Conservation (phyloP, 75 land plant species). For the Pseudotsuga menziesii region DNA sequence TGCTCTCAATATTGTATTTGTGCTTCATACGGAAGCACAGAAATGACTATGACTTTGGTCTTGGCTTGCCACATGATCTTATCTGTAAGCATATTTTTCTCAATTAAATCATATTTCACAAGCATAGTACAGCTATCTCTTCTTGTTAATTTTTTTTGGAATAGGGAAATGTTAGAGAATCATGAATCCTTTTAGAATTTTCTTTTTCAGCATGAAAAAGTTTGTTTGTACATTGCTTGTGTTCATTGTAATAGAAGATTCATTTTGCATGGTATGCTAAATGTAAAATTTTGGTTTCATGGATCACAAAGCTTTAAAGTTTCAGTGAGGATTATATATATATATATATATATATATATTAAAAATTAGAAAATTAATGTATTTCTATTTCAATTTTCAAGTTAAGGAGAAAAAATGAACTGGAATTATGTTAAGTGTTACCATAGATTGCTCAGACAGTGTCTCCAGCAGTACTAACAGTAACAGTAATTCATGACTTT, state of each 20-base stretch:
- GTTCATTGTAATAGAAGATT: too few relatives aligned
- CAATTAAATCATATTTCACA: neutral
- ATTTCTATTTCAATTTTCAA: too few relatives aligned
- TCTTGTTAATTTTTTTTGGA: neutral
- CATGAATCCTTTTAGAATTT: neutral
- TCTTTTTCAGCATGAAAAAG: neutral
- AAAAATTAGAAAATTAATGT: too few relatives aligned
- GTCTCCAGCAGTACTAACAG: too few relatives aligned
- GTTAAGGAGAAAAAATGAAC: too few relatives aligned
- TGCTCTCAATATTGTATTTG: constrained; percentile 36
- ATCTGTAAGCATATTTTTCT: constrained; percentile 53
- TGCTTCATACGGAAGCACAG: constrained; percentile 42
- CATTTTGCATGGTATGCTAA: neutral
- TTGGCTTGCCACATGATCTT: constrained; percentile 71
- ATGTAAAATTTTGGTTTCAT: neutral
- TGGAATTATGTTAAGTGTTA: too few relatives aligned
- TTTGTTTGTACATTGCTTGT: neutral
- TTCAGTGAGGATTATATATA: neutral
- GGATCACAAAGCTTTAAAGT: neutral
- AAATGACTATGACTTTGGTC: constrained; percentile 82
- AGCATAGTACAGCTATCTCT: neutral
- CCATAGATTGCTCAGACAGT: too few relatives aligned
- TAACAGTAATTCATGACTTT: too few relatives aligned
- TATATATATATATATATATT: too few relatives aligned
- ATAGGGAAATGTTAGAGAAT: neutral